Conservation (phyloP, 768 basidiomycete genomes). For the Amanita brunnescens region DNA sequence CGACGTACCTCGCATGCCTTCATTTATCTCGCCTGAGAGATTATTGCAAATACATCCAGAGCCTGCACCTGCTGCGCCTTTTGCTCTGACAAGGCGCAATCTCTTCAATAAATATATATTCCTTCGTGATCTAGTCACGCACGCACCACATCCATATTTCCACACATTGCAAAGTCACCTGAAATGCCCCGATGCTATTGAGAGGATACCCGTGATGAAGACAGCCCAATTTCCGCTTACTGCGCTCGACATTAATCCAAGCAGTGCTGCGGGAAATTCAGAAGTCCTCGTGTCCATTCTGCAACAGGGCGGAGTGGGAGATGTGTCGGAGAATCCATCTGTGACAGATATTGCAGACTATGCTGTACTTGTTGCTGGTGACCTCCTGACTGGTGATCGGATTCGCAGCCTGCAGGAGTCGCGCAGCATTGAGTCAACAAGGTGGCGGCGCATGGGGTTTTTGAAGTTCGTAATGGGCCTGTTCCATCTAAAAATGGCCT, state of each 20-base stretch:
- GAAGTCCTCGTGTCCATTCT: background rate
- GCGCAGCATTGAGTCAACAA: conserved; percentile 19
- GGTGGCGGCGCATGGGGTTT: conserved; percentile 20
- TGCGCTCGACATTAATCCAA: conserved; percentile 17
- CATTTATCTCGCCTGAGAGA: conserved; percentile 16
- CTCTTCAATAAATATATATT: conserved; percentile 23
- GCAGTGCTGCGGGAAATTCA: conserved; percentile 8
- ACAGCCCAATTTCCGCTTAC: conserved; percentile 12
- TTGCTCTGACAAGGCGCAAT: conserved; percentile 14
- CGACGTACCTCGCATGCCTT: conserved; percentile 27
- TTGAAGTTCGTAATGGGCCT: conserved; percentile 25
- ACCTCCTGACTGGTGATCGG: conserved; percentile 20
- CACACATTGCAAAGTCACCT: conserved; percentile 11
- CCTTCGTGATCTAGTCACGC: conserved; percentile 15
- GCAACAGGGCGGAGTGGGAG: conserved; percentile 7
- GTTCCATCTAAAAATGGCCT: conserved; percentile 27
- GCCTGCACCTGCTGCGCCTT: conserved; percentile 4
- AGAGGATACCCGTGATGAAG: conserved; percentile 17
- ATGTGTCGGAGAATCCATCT: conserved; percentile 12
- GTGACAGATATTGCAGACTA: conserved; percentile 10
- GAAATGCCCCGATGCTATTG: conserved; percentile 16
- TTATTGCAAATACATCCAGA: conserved; percentile 16
- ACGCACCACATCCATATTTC: conserved; percentile 19
- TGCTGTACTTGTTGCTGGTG: conserved; percentile 18
- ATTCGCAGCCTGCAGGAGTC: conserved; percentile 15